Percentiles rank a stretch among this genome's conserved stretches.
Evolutionary conservation across 2,329 filamentous ascomycete genomes (phyloP).

Genomic region (Trichoderma arundinaceum): DNA sequence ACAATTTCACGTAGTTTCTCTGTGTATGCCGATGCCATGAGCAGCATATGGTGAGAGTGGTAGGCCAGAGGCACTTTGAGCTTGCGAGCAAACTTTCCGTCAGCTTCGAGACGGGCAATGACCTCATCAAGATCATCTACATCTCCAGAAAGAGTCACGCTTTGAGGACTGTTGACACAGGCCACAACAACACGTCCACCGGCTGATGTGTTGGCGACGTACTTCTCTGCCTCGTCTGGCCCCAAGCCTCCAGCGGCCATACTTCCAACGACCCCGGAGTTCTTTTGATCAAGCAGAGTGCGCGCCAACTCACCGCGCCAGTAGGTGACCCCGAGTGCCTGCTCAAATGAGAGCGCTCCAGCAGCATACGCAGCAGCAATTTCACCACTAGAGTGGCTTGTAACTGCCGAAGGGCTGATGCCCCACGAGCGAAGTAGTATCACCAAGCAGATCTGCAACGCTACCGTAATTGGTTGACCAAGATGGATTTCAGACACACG

Average conservation of each 20-base stretch:
- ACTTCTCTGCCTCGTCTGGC: conserved; percentile 33
- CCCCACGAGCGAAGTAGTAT: conserved; percentile 14
- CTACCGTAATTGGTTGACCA: conserved; percentile 4
- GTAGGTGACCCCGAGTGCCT: conserved; percentile 11
- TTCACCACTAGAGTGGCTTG: conserved; percentile 25
- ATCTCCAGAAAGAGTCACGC: conserved; percentile 43
- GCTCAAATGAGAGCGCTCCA: neutral
- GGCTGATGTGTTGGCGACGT: conserved; percentile 8
- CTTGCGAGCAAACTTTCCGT: conserved; percentile 43
- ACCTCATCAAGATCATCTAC: conserved; percentile 37
- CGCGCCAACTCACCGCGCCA: conserved; percentile 12
- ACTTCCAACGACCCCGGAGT: no score
- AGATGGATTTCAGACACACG: conserved; percentile 3
- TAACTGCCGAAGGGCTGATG: conserved; percentile 4
- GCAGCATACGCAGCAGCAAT: conserved; percentile 26
- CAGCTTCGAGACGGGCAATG: conserved; percentile 34
- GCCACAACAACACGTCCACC: conserved; percentile 38
- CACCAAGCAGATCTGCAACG: conserved; percentile 18
- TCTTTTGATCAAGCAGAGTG: no score
- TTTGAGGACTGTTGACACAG: conserved; percentile 36
- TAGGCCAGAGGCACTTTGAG: conserved; percentile 55
- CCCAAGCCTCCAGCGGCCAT: conserved; percentile 36
- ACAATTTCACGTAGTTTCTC: neutral
- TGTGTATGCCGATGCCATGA: conserved; percentile 33
- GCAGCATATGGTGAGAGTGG: conserved; percentile 56